Percentiles rank a stretch among this genome's conserved stretches.
These are phyloP conservation scores for Xanthoconium purpureum DNA, from an alignment of 768 basidiomycete genomes.

Conservation along the genomic window DNA sequence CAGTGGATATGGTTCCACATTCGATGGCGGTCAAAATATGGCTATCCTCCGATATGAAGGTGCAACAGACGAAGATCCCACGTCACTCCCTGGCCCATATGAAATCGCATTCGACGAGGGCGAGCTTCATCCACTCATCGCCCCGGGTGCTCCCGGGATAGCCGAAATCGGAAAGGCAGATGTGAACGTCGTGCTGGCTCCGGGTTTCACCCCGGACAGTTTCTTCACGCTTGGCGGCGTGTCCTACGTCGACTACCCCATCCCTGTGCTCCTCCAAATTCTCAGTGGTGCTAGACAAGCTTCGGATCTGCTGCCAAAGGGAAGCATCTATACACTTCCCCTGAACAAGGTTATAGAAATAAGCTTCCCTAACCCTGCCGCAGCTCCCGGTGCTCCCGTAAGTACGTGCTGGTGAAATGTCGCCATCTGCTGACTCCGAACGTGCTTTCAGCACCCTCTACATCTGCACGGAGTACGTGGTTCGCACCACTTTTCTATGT, in stretches of 20 bases:
- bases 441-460: constrained; percentile 34
- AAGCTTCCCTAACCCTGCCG: constrained; percentile 36
- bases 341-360: constrained; percentile 45
- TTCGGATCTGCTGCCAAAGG: constrained; percentile 45
- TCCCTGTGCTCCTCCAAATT: constrained; percentile 31
- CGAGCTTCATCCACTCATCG: constrained; percentile 35
- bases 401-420: constrained; percentile 3
- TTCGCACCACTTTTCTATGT: neutral
- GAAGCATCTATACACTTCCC: constrained; percentile 45
- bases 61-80: constrained; percentile 43
- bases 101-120: constrained; percentile 37
- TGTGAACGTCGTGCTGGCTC: constrained; percentile 29
- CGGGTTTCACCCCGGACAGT: neutral
- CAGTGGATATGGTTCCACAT: constrained; percentile 18
- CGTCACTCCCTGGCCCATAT: constrained; percentile 33
- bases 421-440: neutral
- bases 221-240: constrained; percentile 24
- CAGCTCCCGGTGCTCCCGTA: constrained; percentile 26
- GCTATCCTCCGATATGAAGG: constrained; percentile 52
- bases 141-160: constrained; percentile 38
- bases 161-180: constrained; percentile 40
- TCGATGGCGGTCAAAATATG: constrained; percentile 40
- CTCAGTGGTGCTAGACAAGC: constrained; percentile 47
- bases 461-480: constrained; percentile 40
- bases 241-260: constrained; percentile 37